Conservation (phyloP, 2,329 filamentous ascomycete species). For the Phoma sp. region DNA sequence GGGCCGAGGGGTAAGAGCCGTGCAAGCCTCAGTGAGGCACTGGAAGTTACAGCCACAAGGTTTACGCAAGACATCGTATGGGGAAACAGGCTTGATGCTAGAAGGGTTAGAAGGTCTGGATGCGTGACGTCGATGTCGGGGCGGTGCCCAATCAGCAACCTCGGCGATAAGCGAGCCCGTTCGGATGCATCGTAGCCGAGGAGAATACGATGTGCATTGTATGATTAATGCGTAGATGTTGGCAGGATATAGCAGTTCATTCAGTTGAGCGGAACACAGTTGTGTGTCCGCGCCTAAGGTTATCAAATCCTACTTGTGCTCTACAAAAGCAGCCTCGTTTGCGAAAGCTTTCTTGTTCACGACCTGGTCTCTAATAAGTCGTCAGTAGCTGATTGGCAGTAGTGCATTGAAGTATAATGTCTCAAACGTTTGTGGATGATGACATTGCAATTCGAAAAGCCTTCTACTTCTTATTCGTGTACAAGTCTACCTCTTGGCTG, state of each 20-base stretch:
- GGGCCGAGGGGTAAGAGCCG: background rate
- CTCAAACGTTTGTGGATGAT: background rate
- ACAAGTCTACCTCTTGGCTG: background rate
- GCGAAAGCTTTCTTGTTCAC: constrained; percentile 32
- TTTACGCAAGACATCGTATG: background rate
- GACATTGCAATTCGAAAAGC: background rate
- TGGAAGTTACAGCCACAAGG: background rate
- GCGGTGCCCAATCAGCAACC: constrained; percentile 4
- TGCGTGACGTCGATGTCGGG: constrained; percentile 15
- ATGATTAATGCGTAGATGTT: too few relatives aligned
- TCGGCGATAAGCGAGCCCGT: background rate
- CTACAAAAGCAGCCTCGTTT: constrained; percentile 32
- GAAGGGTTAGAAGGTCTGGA: background rate
- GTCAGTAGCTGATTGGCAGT: constrained; percentile 4
- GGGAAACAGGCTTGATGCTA: constrained; percentile 2
- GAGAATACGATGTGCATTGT: too few relatives aligned
- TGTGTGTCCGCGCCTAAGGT: background rate
- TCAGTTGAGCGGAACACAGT: background rate
- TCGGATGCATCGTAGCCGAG: too few relatives aligned
- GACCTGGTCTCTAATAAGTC: constrained; percentile 24
- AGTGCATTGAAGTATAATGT: background rate
- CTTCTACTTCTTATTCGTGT: background rate
- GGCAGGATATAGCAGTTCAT: too few relatives aligned
- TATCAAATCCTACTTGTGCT: constrained; percentile 25
- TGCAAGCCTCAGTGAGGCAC: background rate